A percentile compares a stretch with the other conserved stretches of the same genome.
Conservation (phyloP, 2,329 filamentous ascomycete genomes). For the Epichloe gansuensis region DNA sequence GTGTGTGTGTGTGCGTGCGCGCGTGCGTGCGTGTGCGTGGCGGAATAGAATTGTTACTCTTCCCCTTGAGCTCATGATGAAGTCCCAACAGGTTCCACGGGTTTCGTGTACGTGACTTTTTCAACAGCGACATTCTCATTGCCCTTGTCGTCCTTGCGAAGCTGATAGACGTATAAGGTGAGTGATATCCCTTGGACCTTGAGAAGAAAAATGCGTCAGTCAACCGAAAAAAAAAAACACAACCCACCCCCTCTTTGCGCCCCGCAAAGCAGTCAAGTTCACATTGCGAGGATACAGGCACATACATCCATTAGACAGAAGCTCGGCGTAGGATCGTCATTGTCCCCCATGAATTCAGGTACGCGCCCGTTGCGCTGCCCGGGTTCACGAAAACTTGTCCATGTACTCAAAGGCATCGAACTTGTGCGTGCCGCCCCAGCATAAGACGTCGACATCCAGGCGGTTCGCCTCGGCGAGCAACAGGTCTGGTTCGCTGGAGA, state of each 20-base stretch:
- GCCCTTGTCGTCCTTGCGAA: conserved; percentile 65
- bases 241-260: too few relatives aligned
- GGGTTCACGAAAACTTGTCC: conserved; percentile 66
- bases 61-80: conserved; percentile 30
- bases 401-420: conserved; percentile 64
- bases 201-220: conserved; percentile 1
- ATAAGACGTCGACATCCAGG: conserved; percentile 56
- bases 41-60: background rate
- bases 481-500: conserved; percentile 54
- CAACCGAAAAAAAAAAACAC: too few relatives aligned
- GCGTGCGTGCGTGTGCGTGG: background rate
- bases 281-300: conserved; percentile 15
- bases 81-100: conserved; percentile 44
- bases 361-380: conserved; percentile 53
- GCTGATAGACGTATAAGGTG: conserved; percentile 87
- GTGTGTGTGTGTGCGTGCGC: background rate
- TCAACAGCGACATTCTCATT: conserved; percentile 72
- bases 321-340: conserved; percentile 71
- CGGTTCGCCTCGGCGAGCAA: conserved; percentile 56
- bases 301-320: conserved; percentile 97
- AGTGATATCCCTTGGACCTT: conserved; percentile 93
- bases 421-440: conserved; percentile 55
- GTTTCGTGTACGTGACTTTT: conserved; percentile 78
- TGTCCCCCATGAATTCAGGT: conserved; percentile 45
- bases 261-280: background rate